phyloP scores from a whole-genome alignment of 2,329 filamentous ascomycete species.

The Tolypocladium ovalisporum region DNA sequence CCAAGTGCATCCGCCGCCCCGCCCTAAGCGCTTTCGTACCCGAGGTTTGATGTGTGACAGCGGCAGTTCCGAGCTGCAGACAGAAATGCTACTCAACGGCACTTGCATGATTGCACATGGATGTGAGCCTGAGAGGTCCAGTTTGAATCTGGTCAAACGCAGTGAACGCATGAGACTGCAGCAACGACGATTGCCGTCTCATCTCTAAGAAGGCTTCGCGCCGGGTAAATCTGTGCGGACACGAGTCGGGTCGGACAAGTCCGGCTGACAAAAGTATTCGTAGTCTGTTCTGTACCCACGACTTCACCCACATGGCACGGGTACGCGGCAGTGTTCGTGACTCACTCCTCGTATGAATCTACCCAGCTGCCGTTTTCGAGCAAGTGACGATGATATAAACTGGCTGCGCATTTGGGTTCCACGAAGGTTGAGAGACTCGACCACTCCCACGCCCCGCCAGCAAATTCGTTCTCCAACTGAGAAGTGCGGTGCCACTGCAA shows the following conservation, averaged over 20 bases:
- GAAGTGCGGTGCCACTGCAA: neutral
- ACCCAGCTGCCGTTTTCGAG: neutral
- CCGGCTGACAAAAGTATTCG: neutral
- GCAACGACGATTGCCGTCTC: neutral
- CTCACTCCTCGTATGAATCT: neutral
- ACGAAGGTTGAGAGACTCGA: neutral
- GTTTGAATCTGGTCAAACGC: neutral
- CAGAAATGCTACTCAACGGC: too few species aligned
- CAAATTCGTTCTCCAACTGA: neutral
- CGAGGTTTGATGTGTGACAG: neutral
- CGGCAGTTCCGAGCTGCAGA: too few species aligned
- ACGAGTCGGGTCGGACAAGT: neutral
- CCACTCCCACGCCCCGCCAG: neutral
- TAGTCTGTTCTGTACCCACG: neutral
- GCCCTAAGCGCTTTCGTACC: neutral
- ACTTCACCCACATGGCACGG: neutral
- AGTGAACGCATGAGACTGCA: neutral
- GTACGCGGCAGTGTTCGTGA: neutral
- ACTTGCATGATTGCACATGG: neutral
- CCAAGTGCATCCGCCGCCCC: neutral
- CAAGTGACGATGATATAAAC: neutral
- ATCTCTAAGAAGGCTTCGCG: neutral
- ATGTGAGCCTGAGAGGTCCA: neutral
- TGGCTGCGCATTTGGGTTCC: neutral
- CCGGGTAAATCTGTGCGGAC: neutral